Evolutionary conservation across 106 monocot species (phyloP).

Genomic region (Dioscorea alata): DNA sequence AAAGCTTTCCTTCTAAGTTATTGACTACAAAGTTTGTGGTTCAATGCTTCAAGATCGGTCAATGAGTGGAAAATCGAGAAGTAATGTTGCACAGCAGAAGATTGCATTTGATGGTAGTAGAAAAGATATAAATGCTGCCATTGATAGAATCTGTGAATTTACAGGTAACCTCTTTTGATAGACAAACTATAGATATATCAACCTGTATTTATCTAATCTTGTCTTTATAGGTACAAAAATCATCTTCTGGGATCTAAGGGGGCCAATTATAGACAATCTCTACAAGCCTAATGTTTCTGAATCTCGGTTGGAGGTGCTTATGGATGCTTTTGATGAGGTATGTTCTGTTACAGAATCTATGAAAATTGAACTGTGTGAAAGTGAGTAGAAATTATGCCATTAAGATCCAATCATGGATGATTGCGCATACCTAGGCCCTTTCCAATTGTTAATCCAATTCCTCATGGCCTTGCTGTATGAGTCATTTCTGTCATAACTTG

Average conservation of each 20-base stretch:
- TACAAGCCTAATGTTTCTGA: slow-evolving; percentile 79
- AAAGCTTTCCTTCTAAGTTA: slow-evolving; percentile 1
- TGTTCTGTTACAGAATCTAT: neutral
- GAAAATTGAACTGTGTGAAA: neutral
- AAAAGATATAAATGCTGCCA: slow-evolving; percentile 87
- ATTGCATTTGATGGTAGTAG: slow-evolving; percentile 88
- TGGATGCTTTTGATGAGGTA: slow-evolving; percentile 84
- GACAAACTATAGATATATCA: neutral
- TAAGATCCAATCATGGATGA: too few relatives aligned
- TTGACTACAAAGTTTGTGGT: neutral
- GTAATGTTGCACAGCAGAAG: slow-evolving; percentile 28
- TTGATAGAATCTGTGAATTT: slow-evolving; percentile 83
- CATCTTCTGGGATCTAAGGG: slow-evolving; percentile 93
- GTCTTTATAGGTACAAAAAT: slow-evolving; percentile 67
- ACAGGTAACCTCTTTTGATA: slow-evolving; percentile 37
- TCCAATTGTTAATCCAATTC: too few relatives aligned
- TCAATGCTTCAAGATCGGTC: slow-evolving; percentile 40
- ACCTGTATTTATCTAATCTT: slow-evolving; percentile 1
- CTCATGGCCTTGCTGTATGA: too few relatives aligned
- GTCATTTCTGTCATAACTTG: too few relatives aligned
- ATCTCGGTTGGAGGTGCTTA: slow-evolving; percentile 58
- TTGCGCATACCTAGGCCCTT: too few relatives aligned
- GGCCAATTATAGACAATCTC: slow-evolving; percentile 72
- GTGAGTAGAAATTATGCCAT: too few relatives aligned
- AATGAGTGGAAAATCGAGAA: slow-evolving; percentile 54